Evolutionary conservation across 2,329 filamentous ascomycete genomes (phyloP).

Genomic region (Aspergillus novoparasiticus): DNA sequence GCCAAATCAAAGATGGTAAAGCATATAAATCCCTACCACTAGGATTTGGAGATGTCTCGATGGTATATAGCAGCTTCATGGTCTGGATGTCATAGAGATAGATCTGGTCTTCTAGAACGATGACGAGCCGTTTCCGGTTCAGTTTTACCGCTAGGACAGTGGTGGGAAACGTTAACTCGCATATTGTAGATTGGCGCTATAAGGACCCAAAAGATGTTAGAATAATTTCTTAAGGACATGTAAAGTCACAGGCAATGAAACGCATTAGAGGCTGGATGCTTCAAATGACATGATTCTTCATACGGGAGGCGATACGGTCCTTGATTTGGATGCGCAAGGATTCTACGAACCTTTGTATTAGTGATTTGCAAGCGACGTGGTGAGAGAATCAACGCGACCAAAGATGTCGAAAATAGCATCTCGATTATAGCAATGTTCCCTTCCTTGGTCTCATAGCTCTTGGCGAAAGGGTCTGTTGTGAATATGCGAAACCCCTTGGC

Average conservation of each 20-base stretch:
- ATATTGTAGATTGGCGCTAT: constrained; percentile 80
- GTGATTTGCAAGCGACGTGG: constrained; percentile 92
- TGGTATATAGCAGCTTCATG: constrained; percentile 92
- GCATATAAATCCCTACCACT: constrained; percentile 53
- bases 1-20: neutral
- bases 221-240: constrained; percentile 16
- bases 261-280: neutral
- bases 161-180: constrained; percentile 98
- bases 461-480: constrained; percentile 92
- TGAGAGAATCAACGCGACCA: constrained; percentile 90
- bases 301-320: neutral
- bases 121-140: constrained; percentile 90
- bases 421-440: constrained; percentile 95
- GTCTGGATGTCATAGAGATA: constrained; percentile 99
- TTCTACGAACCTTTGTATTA: constrained; percentile 79
- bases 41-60: constrained; percentile 91
- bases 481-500: constrained; percentile 95
- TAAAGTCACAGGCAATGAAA: neutral
- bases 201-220: constrained; percentile 1
- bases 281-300: constrained; percentile 3
- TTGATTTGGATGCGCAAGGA: constrained; percentile 8
- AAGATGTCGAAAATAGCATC: constrained; percentile 97
- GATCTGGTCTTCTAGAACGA: constrained; percentile 92
- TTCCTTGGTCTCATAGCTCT: constrained; percentile 92
- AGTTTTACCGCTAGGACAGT: constrained; percentile 90